Evolutionary conservation across 129 eudicot genomes (phyloP).

Genomic region (Cynara cardunculus): DNA sequence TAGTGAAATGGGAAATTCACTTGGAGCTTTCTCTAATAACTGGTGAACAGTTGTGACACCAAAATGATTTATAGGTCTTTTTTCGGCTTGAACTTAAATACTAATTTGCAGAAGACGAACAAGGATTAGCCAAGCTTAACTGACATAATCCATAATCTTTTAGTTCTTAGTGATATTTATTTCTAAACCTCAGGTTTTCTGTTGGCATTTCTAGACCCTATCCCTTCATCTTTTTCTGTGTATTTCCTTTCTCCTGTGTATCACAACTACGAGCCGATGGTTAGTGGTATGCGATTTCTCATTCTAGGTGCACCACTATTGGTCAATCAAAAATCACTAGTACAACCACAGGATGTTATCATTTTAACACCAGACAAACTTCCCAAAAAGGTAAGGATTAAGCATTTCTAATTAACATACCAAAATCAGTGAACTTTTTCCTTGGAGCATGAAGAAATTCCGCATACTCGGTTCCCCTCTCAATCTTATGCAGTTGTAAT

Average conservation of each 20-base stretch:
- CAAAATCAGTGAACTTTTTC: conserved; percentile 85
- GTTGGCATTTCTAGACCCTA: not conserved
- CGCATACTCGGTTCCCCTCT: conserved; percentile 77
- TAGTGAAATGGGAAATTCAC: too few species aligned
- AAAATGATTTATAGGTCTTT: too few species aligned
- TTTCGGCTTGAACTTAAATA: not conserved
- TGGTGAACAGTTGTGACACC: too few species aligned
- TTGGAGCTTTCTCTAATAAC: too few species aligned
- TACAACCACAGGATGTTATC: not conserved
- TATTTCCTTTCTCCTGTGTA: not conserved
- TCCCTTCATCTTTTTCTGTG: not conserved
- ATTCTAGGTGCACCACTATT: not conserved
- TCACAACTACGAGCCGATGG: not conserved
- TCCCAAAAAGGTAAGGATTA: conserved; percentile 4
- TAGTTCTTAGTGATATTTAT: not conserved
- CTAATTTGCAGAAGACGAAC: not conserved
- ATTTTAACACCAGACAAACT: not conserved
- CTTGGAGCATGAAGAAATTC: conserved; percentile 96
- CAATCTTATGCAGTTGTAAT: conserved; percentile 88
- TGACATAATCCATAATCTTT: not conserved
- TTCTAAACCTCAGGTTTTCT: not conserved
- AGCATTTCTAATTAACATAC: conserved; percentile 36
- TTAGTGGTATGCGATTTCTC: conserved; percentile 2
- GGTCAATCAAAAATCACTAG: conserved; percentile 1
- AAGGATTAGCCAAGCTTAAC: not conserved